Evolutionary conservation across 176 grass and related monocot species (phyloP), one percentile per base, ranked within the genome.

Genomic region (Zoysia japonica): DNA sequence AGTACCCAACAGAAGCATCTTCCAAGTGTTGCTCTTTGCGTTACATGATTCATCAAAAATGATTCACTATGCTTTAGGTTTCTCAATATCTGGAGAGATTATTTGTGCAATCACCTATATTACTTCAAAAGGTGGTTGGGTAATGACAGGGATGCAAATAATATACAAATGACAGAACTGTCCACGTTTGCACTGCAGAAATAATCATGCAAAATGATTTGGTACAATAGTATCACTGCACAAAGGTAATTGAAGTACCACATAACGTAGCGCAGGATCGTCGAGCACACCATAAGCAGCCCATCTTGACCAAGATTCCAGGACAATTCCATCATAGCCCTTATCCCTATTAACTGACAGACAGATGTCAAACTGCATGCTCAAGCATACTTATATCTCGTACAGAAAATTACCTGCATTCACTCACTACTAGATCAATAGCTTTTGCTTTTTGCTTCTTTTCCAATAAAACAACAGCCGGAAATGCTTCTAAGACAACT

Each of bases 251-350:
- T 52, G 42, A 73, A 66, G 48, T 90, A 94, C 95, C 89, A 83
- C 87, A 42, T 46, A 77, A 53, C 88, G 90, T 85, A 90, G 75
- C 65, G 89, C 75, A 47, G 81, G 84, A 90, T 98, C 90, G 76
- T 94, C 76, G 38, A 98, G 78, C 47, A 92, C 90, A 85, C 92
- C 95, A 87, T 92, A 94, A 48, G 72, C 75, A 75, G 95, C 88
- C 95, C 95, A 98, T 85, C 83, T 98, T 83, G 92, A 92, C 95
- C 95, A 94, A 35, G 95, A 98, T 82, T 98, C 95, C 9, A 98
- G 86, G 44, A 98, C 92, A 87, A 98, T 80, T 76, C 95, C 92
- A 52, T 98, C 88, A 90, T 90, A 98, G 68, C 86, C 95, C 81
- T 90, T 94, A 49, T 92, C 85, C 95, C 95, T 98, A 85, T 94